phyloP scores from a whole-genome alignment of 768 basidiomycete species.

The Podaxis sp. region DNA sequence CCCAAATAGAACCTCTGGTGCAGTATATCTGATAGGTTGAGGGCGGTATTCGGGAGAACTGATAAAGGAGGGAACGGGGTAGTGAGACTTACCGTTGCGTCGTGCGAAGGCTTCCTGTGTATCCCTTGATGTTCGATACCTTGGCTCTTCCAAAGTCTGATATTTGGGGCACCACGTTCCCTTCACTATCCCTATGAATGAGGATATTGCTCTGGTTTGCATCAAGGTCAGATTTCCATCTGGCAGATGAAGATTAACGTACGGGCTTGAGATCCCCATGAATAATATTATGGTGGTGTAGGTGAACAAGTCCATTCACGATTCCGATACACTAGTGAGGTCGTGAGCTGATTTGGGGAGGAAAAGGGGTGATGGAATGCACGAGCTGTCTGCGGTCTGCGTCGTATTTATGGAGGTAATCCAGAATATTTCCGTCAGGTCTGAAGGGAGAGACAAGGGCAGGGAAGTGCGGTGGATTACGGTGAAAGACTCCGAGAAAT shows the following conservation, averaged over 20 bases:
- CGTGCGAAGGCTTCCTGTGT: not conserved
- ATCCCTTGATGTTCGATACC: not conserved
- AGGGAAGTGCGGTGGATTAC: not conserved
- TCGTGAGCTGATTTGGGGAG: not conserved
- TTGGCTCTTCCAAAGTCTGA: conserved; percentile 6
- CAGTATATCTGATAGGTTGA: not conserved
- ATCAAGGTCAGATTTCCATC: not conserved
- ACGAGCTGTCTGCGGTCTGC: not conserved
- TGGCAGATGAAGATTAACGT: not conserved
- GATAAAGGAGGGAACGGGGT: not conserved
- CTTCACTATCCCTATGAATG: not conserved
- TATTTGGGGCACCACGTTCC: not conserved
- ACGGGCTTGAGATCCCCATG: conserved; percentile 10
- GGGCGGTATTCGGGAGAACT: not conserved
- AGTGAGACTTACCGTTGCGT: not conserved
- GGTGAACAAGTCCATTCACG: not conserved
- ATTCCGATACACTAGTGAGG: not conserved
- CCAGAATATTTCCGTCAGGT: not conserved
- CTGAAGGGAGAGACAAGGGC: conserved; percentile 6
- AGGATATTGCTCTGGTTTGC: not conserved
- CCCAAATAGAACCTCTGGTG: not conserved
- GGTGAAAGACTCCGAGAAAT: not conserved
- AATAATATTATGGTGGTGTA: not conserved
- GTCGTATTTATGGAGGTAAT: not conserved
- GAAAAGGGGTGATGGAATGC: no score